phyloP scores from a whole-genome alignment of 2,329 filamentous ascomycete species.

The Talaromyces sp. region DNA sequence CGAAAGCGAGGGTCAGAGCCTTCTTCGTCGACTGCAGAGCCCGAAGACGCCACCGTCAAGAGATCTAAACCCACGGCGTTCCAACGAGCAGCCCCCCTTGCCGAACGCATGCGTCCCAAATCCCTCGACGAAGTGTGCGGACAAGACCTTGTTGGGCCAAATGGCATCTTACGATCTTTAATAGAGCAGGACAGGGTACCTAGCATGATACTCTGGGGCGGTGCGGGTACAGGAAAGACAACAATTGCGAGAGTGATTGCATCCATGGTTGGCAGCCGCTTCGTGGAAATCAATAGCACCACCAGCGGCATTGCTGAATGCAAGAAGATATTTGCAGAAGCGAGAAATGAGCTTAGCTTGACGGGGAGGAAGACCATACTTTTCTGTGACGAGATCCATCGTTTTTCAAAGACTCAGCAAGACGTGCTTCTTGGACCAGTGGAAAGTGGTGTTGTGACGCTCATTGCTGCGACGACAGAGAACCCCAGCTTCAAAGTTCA shows the following conservation, averaged over 20 bases:
- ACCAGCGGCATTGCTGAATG: slow-evolving; percentile 82
- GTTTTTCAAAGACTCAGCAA: slow-evolving; percentile 88
- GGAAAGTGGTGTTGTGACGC: slow-evolving; percentile 81
- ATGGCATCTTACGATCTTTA: slow-evolving; percentile 79
- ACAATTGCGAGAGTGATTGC: slow-evolving; percentile 89
- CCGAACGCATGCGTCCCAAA: slow-evolving; percentile 87
- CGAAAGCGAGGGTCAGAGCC: slow-evolving; percentile 24
- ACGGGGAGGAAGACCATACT: slow-evolving; percentile 91
- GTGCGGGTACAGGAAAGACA: slow-evolving; percentile 50
- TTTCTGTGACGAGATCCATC: slow-evolving; percentile 95
- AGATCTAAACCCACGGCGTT: slow-evolving; percentile 63
- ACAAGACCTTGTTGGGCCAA: slow-evolving; percentile 81
- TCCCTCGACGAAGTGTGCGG: slow-evolving; percentile 83
- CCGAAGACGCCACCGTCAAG: slow-evolving; percentile 52
- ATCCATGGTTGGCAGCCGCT: slow-evolving; percentile 73
- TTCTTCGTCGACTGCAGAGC: slow-evolving; percentile 21
- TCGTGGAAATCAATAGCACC: slow-evolving; percentile 95
- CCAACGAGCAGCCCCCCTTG: slow-evolving; percentile 73
- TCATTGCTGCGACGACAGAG: slow-evolving; percentile 95
- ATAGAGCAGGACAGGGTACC: slow-evolving; percentile 84
- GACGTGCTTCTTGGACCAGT: slow-evolving; percentile 93
- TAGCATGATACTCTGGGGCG: slow-evolving; percentile 84
- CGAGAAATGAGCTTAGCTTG: slow-evolving; percentile 71
- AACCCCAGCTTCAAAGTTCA: slow-evolving; percentile 95
- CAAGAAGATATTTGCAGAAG: slow-evolving; percentile 87